Conservation (phyloP, 2,329 filamentous ascomycete genomes). For the Diaporthe longicolla region DNA sequence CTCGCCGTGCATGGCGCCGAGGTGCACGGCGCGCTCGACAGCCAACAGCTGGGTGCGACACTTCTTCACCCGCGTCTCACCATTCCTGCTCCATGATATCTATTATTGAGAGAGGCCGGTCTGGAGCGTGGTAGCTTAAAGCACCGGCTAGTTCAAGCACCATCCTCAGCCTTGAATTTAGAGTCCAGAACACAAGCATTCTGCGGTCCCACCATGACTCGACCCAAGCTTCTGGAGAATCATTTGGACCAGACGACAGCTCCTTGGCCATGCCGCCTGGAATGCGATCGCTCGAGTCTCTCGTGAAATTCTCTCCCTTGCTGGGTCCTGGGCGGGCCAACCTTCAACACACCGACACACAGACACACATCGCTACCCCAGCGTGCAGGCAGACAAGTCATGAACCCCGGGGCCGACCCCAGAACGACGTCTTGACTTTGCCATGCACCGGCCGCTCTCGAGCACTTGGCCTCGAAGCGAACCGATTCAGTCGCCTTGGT, state of each 20-base stretch:
- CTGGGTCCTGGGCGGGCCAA: not conserved
- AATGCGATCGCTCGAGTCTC: slow-evolving; percentile 13
- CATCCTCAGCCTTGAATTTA: slow-evolving; percentile 16
- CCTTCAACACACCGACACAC: not conserved
- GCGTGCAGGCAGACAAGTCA: slow-evolving; percentile 26
- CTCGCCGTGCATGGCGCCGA: slow-evolving; percentile 5
- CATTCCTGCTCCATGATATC: slow-evolving; percentile 4
- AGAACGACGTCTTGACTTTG: not conserved
- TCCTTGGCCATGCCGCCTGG: slow-evolving; percentile 20
- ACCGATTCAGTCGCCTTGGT: slow-evolving; percentile 34
- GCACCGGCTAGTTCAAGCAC: slow-evolving; percentile 2
- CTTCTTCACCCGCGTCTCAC: slow-evolving; percentile 19
- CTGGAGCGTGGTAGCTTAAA: not conserved
- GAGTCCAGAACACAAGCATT: slow-evolving; percentile 28
- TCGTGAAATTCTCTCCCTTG: slow-evolving; percentile 6
- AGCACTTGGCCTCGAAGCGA: slow-evolving; percentile 31
- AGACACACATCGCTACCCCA: slow-evolving; percentile 17
- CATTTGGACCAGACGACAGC: slow-evolving; percentile 17
- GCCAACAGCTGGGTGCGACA: not conserved
- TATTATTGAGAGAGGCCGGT: not conserved
- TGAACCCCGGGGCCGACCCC: slow-evolving; percentile 25
- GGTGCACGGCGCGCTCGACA: slow-evolving; percentile 18
- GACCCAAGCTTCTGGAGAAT: slow-evolving; percentile 23
- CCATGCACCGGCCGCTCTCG: slow-evolving; percentile 31
- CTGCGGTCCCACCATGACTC: slow-evolving; percentile 29